These are phyloP conservation scores for Rasamsonia emersonii DNA, from an alignment of 2,329 filamentous ascomycete species.

Conservation along the genomic window DNA sequence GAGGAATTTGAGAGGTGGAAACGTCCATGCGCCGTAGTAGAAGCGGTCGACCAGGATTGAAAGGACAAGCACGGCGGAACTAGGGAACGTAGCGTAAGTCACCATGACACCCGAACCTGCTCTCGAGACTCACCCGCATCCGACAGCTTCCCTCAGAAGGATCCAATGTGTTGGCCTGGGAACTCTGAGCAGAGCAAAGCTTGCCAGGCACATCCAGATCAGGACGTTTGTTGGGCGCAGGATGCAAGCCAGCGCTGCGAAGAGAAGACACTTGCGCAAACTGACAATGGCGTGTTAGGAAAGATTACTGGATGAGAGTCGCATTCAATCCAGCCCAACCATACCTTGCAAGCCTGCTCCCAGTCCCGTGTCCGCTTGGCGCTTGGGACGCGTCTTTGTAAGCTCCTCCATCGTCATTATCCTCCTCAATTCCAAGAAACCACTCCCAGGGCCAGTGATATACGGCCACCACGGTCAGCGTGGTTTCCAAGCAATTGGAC, in stretches of 20 bases:
- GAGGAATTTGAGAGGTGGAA: conserved; percentile 79
- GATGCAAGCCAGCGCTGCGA: conserved; percentile 75
- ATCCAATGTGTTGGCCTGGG: conserved; percentile 37
- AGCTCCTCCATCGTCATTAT: conserved; percentile 25
- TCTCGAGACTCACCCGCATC: conserved; percentile 48
- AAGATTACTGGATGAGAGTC: conserved; percentile 9
- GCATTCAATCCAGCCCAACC: conserved; percentile 7
- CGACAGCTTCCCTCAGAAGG: conserved; percentile 53
- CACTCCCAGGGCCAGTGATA: conserved; percentile 82
- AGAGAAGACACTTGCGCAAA: conserved; percentile 55
- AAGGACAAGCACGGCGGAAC: conserved; percentile 50
- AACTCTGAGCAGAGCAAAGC: conserved; percentile 42
- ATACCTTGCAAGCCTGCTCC: conserved; percentile 18
- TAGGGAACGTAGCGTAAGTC: no score
- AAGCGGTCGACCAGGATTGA: conserved; percentile 62
- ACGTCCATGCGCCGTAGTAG: conserved; percentile 80
- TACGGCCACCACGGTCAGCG: conserved; percentile 70
- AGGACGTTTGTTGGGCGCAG: conserved; percentile 83
- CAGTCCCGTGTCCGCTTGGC: conserved; percentile 5
- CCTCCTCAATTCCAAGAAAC: conserved; percentile 39
- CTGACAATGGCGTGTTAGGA: conserved; percentile 26
- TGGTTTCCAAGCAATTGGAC: conserved; percentile 90
- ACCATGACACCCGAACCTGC: neutral
- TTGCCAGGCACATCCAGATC: conserved; percentile 66
- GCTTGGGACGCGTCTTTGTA: conserved; percentile 2